Base-by-base conservation (phyloP, 805 yeast genomes). In the Tetrapisispora fleetii region DNA sequence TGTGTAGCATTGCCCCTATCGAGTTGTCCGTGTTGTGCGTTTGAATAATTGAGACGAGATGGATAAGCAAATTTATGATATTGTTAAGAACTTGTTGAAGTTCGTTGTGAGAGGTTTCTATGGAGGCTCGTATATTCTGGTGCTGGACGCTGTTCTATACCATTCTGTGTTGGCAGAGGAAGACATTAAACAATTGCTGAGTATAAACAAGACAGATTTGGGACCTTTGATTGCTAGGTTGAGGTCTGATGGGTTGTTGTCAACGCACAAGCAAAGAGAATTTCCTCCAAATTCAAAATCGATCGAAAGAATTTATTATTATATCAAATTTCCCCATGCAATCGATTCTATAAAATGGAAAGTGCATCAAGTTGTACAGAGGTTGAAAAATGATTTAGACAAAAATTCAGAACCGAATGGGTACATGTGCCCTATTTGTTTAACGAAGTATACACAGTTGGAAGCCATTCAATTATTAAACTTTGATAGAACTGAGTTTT, bases 291-390 rank as follows among this genome's bases (percentile, higher is more conserved):
- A 79, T 49, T 70, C 72, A 52, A 74, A 96, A 52, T 77, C 83
- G 48, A 80, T 81, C 43, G 77, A 82, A 24, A 76, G 90, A 57
- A 84, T 91, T 2, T 88, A 88, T 58, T 93, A 83, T 68, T 93
- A 78, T 65, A 82, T 91, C 48, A 96, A 88, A 61, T 80, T 78
- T 62, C 87, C 96, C 2, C 95, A 89, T 64, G 95, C 98, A 0
- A 86, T 93, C 38, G 99, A 93, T 68, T 80, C 96, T 3, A 80
- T 93, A 62, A 93, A 93, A 67, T 93, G 98, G 98, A 89, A 90
- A 61, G 85, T 91, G 50, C 96, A 91, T 64, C 79, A 85, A 43
- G 76, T 93, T 27, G 97, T 87, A 14, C 83, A 82, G 56, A 65
- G 74, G 48, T 73, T 90, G 48, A 87, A 87, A 60, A 86, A 84